A percentile compares a stretch with the other conserved stretches of the same genome.
Conservation (phyloP, 2,329 filamentous ascomycete genomes). For the Botrytis tulipae region DNA sequence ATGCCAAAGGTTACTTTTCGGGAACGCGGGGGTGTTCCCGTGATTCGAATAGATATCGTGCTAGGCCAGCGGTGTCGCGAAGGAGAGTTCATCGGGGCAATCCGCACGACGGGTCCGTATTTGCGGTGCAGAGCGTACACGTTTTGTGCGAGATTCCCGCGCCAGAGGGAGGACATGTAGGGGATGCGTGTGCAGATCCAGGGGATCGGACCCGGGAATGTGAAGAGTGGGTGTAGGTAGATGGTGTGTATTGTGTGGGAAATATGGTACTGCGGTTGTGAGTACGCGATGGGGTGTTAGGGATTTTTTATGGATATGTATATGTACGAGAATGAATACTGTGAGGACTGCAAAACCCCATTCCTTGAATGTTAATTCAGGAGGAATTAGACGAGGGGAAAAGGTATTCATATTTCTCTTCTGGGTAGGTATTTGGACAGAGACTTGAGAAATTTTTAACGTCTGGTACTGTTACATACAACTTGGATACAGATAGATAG, state of each 20-base stretch:
- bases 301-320: background rate
- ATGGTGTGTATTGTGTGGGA: too few species aligned
- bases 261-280: background rate
- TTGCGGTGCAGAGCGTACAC: background rate
- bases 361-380: background rate
- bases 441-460: background rate
- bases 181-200: background rate
- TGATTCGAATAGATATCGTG: background rate
- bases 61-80: background rate
- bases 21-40: background rate
- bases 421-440: background rate
- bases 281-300: background rate
- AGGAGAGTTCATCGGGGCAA: background rate
- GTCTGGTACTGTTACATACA: background rate
- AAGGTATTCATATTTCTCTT: background rate
- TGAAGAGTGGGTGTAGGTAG: background rate
- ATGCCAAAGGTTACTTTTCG: background rate
- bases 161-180: background rate
- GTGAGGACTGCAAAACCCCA: background rate
- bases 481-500: background rate
- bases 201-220: background rate
- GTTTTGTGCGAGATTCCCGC: background rate
- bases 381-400: background rate
- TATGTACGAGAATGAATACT: background rate
- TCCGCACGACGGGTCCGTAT: background rate